Evolutionary conservation across 805 yeast species (phyloP), one percentile per base, ranked within the genome.

Genomic region (Cyberlindnera euphorbiae): DNA sequence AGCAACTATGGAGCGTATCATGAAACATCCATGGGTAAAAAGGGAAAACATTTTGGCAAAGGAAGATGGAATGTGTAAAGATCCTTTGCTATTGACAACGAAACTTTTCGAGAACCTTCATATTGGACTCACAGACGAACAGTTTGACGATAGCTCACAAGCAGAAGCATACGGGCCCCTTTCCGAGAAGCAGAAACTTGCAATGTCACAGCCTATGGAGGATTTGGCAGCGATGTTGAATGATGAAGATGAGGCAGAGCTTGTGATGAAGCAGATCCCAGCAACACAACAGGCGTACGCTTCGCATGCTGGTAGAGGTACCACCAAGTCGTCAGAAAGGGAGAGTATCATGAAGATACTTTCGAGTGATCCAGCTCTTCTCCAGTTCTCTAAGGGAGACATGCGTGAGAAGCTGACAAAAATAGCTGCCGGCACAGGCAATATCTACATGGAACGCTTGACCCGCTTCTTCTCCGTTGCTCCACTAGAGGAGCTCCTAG

Each of bases 21-120:
- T 66, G 33, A 49, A 54, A 6, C 82, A 78, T 47, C 72, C 72
- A 4, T 81, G 87, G 87, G 68, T 73, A 27, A 56, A 62, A 11
- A 56, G 65, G 32, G 54, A 59, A 8, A 69, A 73, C 44, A 50
- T 59, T 4, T 64, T 75, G 28, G 61, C 73, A 11, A 63, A 68
- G 29, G 49, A 56, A 2, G 60, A 65, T 26, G 82, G 79, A 0
- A 48, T 67, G 40, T 79, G 85, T 47, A 64, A 59, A 16, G 75
- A 79, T 46, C 73, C 85, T 3, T 45, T 64, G 6, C 52, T 62
- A 13, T 56, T 81, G 21, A 75, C 82, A 1, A 63, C 73, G 4
- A 66, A 66, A 36, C 50, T 81, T 30, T 55, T 79, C 39, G 67
- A 70, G 22, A 72, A 67, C 22, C 59, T 81, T 35, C 72, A 69